Conservation (phyloP, 106 monocot species). For the Acanthochlamys bracteata region DNA sequence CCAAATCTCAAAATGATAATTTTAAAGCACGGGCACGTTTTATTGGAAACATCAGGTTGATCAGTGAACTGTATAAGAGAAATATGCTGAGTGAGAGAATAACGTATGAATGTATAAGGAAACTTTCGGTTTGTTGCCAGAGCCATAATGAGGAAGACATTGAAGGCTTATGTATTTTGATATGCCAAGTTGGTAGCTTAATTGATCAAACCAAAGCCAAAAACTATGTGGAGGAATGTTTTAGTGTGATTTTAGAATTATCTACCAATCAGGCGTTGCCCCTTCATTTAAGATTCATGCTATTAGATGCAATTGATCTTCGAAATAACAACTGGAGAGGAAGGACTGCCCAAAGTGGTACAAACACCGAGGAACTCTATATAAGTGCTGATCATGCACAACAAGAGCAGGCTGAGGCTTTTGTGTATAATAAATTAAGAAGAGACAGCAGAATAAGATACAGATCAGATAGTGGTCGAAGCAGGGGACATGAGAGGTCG, state of each 20-base stretch:
- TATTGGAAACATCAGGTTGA: conserved; percentile 89
- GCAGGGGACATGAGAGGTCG: background rate
- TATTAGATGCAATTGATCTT: conserved; percentile 84
- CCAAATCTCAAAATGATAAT: conserved; percentile 43
- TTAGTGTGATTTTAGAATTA: conserved; percentile 43
- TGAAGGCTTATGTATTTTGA: conserved; percentile 88
- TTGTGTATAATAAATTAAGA: no score
- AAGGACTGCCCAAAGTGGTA: conserved; percentile 21
- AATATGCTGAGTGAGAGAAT: conserved; percentile 89
- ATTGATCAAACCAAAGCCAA: conserved; percentile 74
- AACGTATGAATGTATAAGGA: conserved; percentile 94
- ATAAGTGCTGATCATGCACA: no score
- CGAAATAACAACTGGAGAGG: conserved; percentile 84
- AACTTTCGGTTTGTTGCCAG: conserved; percentile 51
- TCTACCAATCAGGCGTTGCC: conserved; percentile 62
- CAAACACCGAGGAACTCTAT: no score
- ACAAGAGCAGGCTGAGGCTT: no score
- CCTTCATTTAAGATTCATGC: conserved; percentile 78
- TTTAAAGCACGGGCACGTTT: conserved; percentile 56
- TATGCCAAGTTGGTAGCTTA: conserved; percentile 81
- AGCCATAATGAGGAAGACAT: conserved; percentile 82
- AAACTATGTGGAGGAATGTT: conserved; percentile 76
- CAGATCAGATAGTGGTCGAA: background rate
- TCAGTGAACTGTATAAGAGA: conserved; percentile 89
- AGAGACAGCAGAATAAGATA: no score